A percentile compares a stretch with the other conserved stretches of the same genome.
Conservation (phyloP, 73 alveolate species). For the Paramecium bursaria region DNA sequence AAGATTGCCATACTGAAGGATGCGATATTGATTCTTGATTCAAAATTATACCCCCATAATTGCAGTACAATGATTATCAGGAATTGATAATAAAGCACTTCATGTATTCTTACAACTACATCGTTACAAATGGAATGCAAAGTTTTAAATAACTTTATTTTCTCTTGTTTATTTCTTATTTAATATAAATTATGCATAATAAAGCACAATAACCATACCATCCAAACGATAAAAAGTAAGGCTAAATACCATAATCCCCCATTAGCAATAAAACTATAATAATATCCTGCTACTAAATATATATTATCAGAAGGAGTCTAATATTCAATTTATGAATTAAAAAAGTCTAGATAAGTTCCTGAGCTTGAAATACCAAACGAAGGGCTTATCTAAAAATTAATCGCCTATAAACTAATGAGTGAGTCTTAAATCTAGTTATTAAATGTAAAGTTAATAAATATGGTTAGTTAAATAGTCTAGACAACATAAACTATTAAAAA, state of each 20-base stretch:
- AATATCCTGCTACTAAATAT: slow-evolving; percentile 24
- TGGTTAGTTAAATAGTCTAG: not conserved
- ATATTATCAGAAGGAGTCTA: slow-evolving; percentile 14
- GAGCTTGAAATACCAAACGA: slow-evolving; percentile 2
- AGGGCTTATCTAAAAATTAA: slow-evolving; percentile 17
- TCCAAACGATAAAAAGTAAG: slow-evolving; percentile 11
- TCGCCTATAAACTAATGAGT: not conserved
- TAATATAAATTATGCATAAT: slow-evolving; percentile 23
- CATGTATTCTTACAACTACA: slow-evolving; percentile 22
- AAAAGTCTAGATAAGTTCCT: slow-evolving; percentile 1
- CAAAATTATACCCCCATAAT: slow-evolving; percentile 47
- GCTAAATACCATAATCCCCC: slow-evolving; percentile 8
- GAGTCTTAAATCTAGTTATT: slow-evolving; percentile 16
- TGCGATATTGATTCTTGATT: slow-evolving; percentile 16
- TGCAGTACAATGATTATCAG: not conserved
- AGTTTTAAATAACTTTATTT: slow-evolving; percentile 4
- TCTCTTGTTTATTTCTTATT: slow-evolving; percentile 24
- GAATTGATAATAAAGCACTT: not conserved
- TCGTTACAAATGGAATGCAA: slow-evolving; percentile 36
- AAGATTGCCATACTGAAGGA: slow-evolving; percentile 19
- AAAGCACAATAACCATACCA: slow-evolving; percentile 1
- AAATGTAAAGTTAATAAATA: slow-evolving; percentile 29
- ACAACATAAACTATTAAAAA: not conserved
- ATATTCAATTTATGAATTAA: slow-evolving; percentile 1
- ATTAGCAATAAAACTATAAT: slow-evolving; percentile 40